Evolutionary conservation across 805 yeast genomes (phyloP), one percentile per base, ranked within the genome.

Genomic region (Kodamaea laetipori): DNA sequence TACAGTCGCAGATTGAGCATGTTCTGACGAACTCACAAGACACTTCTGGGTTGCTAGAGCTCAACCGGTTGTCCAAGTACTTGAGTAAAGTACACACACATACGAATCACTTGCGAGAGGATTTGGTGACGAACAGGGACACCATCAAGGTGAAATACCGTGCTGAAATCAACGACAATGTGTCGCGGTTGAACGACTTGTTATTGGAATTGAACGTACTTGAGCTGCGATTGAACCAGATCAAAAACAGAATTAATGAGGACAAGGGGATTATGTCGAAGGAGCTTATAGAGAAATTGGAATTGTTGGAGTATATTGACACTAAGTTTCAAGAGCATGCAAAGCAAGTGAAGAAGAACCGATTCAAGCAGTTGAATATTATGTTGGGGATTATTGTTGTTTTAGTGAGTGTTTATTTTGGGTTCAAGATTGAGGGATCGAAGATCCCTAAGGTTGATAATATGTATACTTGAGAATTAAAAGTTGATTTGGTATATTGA

Each of bases 221-320:
- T 8, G 69, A 64, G 28, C 31, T 31, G 24, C 57, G 67, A 18
- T 56, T 69, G 8, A 54, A 52, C 16, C 43, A 39, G 12, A 54
- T 62, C 21, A 63, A 57, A 47, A 36, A 43, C 8, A 43, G 49
- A 9, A 60, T 69, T 33, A 54, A 53, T 12, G 45, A 48, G 11
- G 56, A 57, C 46, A 68, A 67, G 48, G 37, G 49, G 10, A 43
- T 54, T 2, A 51, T 69, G 50, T 49, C 60, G 24, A 42, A 45
- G n/a, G 61, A 58, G 4, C 50, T 70, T 40, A 49, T 51, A 4
- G 56, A 52, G 10, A 63, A 63, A 46, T 48, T 70, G 37, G 62
- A 61, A 28, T 43, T 60, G 7, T 54, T 71, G 44, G 74, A 70
- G 39, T 46, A 51, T 17, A 53, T 71, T 5, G 61, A 64, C 34